phyloP scores from a whole-genome alignment of 2,329 filamentous ascomycete genomes.

The Aspergillus proliferans region DNA sequence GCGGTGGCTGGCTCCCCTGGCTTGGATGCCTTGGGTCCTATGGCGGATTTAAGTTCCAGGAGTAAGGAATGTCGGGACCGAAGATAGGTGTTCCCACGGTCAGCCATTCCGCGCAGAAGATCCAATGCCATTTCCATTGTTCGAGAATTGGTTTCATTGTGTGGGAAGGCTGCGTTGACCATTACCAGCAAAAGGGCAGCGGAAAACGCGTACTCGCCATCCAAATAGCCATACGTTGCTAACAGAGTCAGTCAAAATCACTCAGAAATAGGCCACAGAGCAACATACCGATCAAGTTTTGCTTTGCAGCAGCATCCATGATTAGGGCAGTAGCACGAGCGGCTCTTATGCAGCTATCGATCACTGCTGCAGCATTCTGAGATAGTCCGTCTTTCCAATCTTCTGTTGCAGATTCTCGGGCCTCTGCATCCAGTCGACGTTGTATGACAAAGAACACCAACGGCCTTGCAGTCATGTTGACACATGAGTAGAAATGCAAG shows the following conservation, averaged over 20 bases:
- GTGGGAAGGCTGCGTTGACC: slow-evolving; percentile 49
- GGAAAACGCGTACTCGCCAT: slow-evolving; percentile 52
- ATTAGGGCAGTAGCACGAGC: slow-evolving; percentile 46
- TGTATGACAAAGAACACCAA: slow-evolving; percentile 51
- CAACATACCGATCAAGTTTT: slow-evolving; percentile 45
- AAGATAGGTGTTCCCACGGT: slow-evolving; percentile 49
- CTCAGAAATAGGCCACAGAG: background rate
- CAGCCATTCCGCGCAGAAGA: slow-evolving; percentile 47
- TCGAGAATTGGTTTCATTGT: slow-evolving; percentile 34
- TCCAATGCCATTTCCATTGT: slow-evolving; percentile 45
- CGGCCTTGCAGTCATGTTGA: slow-evolving; percentile 53
- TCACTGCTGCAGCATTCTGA: slow-evolving; percentile 44
- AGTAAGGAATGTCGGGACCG: slow-evolving; percentile 35
- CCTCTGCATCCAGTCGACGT: slow-evolving; percentile 37
- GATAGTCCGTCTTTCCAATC: slow-evolving; percentile 47
- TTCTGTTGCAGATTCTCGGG: slow-evolving; percentile 26
- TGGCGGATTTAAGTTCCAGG: slow-evolving; percentile 28
- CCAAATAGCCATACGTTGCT: slow-evolving; percentile 54
- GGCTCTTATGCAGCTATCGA: slow-evolving; percentile 49
- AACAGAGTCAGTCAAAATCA: background rate
- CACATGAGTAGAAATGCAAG: slow-evolving; percentile 53
- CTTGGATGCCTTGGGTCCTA: slow-evolving; percentile 16
- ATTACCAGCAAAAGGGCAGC: slow-evolving; percentile 51
- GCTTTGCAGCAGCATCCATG: slow-evolving; percentile 45
- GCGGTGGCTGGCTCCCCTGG: slow-evolving; percentile 3